Percentiles rank a stretch among this genome's conserved stretches.
These are phyloP conservation scores for Striga hermonthica DNA, from an alignment of 305 asterid genomes.

Conservation along the genomic window DNA sequence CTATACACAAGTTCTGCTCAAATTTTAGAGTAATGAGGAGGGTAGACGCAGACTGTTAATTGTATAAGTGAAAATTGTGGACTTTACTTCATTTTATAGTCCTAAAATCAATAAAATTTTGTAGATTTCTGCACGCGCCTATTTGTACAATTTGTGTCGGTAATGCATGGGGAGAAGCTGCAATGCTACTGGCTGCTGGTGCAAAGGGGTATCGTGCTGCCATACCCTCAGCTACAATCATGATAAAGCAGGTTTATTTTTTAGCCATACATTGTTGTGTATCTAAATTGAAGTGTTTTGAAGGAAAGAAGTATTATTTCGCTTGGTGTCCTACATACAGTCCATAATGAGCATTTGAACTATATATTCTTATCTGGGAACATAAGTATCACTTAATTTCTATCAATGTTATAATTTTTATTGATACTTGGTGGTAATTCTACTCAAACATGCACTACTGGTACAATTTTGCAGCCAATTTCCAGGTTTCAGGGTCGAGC, in stretches of 20 bases:
- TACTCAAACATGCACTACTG: slow-evolving; percentile 12
- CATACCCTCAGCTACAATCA: slow-evolving; percentile 85
- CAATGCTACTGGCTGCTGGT: slow-evolving; percentile 96
- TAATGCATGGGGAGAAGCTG: slow-evolving; percentile 99
- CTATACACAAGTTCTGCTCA: not conserved
- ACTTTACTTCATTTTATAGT: slow-evolving; percentile 17
- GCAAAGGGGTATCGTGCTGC: slow-evolving; percentile 94
- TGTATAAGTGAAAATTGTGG: slow-evolving; percentile 17
- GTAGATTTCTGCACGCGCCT: slow-evolving; percentile 82
- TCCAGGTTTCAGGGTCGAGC: slow-evolving; percentile 95
- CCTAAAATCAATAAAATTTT: slow-evolving; percentile 27
- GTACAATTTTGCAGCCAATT: slow-evolving; percentile 65
- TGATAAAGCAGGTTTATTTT: slow-evolving; percentile 83
- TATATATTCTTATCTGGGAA: slow-evolving; percentile 12
- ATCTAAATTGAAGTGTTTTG: not conserved
- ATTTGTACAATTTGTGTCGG: slow-evolving; percentile 92
- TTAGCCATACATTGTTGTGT: slow-evolving; percentile 20
- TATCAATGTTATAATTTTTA: not conserved
- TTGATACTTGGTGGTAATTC: slow-evolving; percentile 16
- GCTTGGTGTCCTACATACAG: slow-evolving; percentile 27
- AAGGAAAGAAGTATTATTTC: slow-evolving; percentile 5
- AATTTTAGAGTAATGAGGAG: not conserved
- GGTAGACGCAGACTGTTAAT: not conserved
- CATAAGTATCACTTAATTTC: not conserved
- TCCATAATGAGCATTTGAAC: slow-evolving; percentile 6